phyloP scores from a whole-genome alignment of 495 filamentous ascomycete genomes.

The Aspergillus mulundensis region DNA sequence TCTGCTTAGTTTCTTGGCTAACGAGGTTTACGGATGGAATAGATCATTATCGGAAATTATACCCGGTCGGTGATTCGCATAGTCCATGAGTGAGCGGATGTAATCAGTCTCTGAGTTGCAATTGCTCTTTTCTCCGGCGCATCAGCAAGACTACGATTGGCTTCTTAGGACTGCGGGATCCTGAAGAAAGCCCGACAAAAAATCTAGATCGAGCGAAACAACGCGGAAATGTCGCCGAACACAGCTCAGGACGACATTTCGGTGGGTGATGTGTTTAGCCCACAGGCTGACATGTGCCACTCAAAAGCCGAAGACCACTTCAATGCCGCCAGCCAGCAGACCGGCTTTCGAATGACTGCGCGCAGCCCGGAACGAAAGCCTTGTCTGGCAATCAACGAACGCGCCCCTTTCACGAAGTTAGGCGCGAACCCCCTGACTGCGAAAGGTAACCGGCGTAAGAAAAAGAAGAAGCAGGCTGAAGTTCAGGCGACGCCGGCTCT shows the following conservation, averaged over 20 bases:
- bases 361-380: conserved; percentile 26
- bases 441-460: conserved; percentile 37
- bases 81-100: conserved; percentile 21
- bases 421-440: conserved; percentile 27
- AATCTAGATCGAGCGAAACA: background rate
- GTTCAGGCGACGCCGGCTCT: conserved; percentile 56
- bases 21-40: background rate
- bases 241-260: conserved; percentile 34
- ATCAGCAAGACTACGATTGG: conserved; percentile 5
- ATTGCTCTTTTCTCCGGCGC: conserved; percentile 6
- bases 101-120: conserved; percentile 16
- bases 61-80: conserved; percentile 20
- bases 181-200: background rate
- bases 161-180: background rate
- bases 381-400: conserved; percentile 6
- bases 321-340: conserved; percentile 21
- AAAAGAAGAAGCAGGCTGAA: conserved; percentile 47
- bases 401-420: conserved; percentile 20
- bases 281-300: conserved; percentile 38
- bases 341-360: conserved; percentile 31
- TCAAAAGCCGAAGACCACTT: conserved; percentile 22
- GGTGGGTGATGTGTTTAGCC: conserved; percentile 45
- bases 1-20: background rate
- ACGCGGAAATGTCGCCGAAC: conserved; percentile 11
- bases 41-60: conserved; percentile 14